These are phyloP conservation scores for Boeremia lycopersici DNA, from an alignment of 2,329 filamentous ascomycete genomes.

Conservation along the genomic window DNA sequence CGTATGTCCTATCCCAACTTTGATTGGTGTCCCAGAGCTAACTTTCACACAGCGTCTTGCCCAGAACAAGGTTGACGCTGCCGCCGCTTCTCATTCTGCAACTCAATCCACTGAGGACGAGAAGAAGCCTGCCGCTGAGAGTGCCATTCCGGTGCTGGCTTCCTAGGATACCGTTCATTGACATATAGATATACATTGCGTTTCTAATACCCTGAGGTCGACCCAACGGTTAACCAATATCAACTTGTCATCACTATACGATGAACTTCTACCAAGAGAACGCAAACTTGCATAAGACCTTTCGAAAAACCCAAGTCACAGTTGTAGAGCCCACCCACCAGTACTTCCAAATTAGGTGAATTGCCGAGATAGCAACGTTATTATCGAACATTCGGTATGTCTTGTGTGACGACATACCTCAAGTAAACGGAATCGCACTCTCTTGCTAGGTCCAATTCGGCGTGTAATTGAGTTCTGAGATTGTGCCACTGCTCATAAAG, in stretches of 20 bases:
- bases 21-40: background rate
- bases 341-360: background rate
- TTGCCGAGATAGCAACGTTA: background rate
- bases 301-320: background rate
- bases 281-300: background rate
- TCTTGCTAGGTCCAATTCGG: too few relatives aligned
- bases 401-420: background rate
- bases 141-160: conserved; percentile 13
- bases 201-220: conserved; percentile 39
- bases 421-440: too few relatives aligned
- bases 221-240: conserved; percentile 21
- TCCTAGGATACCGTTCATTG: background rate
- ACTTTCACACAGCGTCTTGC: conserved; percentile 47
- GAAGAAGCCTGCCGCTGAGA: conserved; percentile 27
- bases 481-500: background rate
- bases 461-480: background rate
- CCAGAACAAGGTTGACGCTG: conserved; percentile 49
- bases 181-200: background rate
- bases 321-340: background rate
- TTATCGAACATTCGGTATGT: background rate
- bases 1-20: conserved; percentile 58
- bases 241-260: background rate
- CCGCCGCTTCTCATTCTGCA: conserved; percentile 17
- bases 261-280: background rate
- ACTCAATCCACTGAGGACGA: conserved; percentile 13